These are phyloP conservation scores for Kodamaea laetipori DNA, from an alignment of 805 yeast species.

Conservation along the genomic window DNA sequence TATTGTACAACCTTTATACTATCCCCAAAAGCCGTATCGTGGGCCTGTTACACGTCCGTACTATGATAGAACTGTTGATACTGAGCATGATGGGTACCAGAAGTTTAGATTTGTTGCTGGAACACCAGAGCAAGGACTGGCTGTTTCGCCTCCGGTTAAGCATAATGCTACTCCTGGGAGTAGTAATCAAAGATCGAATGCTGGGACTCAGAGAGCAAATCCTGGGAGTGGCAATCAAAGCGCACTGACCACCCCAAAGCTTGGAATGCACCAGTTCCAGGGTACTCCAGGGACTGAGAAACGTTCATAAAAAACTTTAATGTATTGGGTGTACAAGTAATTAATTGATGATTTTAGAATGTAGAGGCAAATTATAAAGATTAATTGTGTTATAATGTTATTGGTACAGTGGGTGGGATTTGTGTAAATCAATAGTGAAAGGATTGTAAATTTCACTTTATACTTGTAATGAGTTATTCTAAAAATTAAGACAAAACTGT, in stretches of 20 bases:
- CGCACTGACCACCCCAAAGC: slow-evolving; percentile 11
- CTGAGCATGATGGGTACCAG: slow-evolving; percentile 6
- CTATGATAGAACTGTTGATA: slow-evolving; percentile 7
- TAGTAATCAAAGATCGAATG: slow-evolving; percentile 14
- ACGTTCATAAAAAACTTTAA: neutral
- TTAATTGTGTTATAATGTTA: too few species aligned
- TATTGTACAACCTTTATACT: slow-evolving; percentile 6
- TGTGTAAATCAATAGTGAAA: too few species aligned
- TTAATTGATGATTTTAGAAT: neutral
- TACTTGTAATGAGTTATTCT: too few species aligned
- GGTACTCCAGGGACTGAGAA: slow-evolving; percentile 1
- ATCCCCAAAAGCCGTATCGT: slow-evolving; percentile 1
- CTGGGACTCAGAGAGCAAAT: too few species aligned
- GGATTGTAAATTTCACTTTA: too few species aligned
- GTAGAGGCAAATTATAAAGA: neutral
- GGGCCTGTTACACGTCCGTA: slow-evolving; percentile 9
- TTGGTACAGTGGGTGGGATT: too few species aligned
- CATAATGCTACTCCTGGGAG: neutral
- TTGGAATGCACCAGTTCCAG: slow-evolving; percentile 13
- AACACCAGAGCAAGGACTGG: neutral
- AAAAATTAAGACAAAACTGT: too few species aligned
- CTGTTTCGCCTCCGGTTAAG: neutral
- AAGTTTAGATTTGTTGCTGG: slow-evolving; percentile 8
- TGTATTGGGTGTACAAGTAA: neutral
- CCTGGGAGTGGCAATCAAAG: slow-evolving; percentile 11